These are phyloP conservation scores for Salix arbutifolia DNA, from an alignment of 345 rosid species.

Conservation along the genomic window DNA sequence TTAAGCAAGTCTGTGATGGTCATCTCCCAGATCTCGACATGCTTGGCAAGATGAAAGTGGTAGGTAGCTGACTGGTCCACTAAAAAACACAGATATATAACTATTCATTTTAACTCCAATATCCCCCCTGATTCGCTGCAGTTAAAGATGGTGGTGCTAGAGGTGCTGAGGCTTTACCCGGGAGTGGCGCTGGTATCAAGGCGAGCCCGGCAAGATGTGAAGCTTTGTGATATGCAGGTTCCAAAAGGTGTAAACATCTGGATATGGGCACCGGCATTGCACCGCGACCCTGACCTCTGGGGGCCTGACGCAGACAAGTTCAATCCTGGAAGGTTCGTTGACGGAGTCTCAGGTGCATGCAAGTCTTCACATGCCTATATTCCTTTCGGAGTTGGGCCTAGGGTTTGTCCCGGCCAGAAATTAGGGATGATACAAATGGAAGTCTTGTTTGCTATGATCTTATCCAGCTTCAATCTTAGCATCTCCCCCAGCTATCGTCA, in stretches of 20 bases:
- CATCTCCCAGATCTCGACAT: background rate
- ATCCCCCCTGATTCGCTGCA: background rate
- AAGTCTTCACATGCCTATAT: background rate
- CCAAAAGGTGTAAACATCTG: constrained; percentile 10
- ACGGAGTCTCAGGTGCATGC: background rate
- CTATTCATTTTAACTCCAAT: too few species aligned
- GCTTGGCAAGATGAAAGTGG: constrained; percentile 6
- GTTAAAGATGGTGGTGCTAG: too few species aligned
- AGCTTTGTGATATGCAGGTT: background rate
- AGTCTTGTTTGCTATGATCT: background rate
- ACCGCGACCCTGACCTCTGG: constrained; percentile 11
- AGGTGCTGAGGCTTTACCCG: too few species aligned
- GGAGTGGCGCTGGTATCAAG: too few species aligned
- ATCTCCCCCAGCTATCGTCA: constrained; percentile 12
- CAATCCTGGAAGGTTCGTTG: background rate
- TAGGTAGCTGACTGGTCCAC: background rate
- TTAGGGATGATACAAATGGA: background rate
- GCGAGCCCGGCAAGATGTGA: constrained; percentile 5
- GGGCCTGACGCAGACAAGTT: constrained; percentile 7
- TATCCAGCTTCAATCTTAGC: constrained; percentile 8
- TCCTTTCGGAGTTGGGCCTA: background rate
- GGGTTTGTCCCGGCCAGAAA: background rate
- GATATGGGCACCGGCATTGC: constrained; percentile 6
- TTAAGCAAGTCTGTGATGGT: background rate
- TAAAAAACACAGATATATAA: background rate